phyloP scores from a whole-genome alignment of 768 basidiomycete species.

The Russula compacta region DNA sequence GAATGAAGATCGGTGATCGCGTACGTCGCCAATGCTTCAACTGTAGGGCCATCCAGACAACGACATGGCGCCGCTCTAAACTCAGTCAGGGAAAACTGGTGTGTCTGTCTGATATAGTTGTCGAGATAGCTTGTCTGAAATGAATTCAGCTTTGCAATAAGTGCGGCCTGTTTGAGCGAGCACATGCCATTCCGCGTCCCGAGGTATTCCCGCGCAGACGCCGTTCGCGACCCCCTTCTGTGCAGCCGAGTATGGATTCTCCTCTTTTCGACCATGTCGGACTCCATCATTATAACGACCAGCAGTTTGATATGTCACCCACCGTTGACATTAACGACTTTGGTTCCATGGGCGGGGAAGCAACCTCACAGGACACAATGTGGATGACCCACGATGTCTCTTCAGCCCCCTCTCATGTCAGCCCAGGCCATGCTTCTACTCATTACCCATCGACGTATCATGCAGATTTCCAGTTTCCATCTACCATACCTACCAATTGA shows the following conservation, averaged over 20 bases:
- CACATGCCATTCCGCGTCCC: constrained; percentile 64
- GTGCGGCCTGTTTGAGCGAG: constrained; percentile 72
- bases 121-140: not conserved
- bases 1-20: constrained; percentile 66
- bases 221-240: not conserved
- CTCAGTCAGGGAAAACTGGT: constrained; percentile 72
- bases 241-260: not conserved
- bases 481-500: not conserved
- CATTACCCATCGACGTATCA: not conserved
- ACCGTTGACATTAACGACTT: not conserved
- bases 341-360: not conserved
- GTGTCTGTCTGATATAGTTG: not conserved
- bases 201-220: constrained; percentile 3
- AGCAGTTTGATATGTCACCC: not conserved
- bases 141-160: constrained; percentile 34
- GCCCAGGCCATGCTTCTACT: not conserved
- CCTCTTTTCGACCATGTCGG: not conserved
- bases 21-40: constrained; percentile 73
- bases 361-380: not conserved
- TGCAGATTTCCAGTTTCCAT: not conserved
- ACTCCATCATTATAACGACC: not conserved
- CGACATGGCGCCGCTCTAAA: constrained; percentile 68
- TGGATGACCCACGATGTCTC: not conserved
- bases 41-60: constrained; percentile 73
- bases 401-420: not conserved